phyloP scores from a whole-genome alignment of 108 stramenopile genomes.

The Nitzschia sp. region DNA sequence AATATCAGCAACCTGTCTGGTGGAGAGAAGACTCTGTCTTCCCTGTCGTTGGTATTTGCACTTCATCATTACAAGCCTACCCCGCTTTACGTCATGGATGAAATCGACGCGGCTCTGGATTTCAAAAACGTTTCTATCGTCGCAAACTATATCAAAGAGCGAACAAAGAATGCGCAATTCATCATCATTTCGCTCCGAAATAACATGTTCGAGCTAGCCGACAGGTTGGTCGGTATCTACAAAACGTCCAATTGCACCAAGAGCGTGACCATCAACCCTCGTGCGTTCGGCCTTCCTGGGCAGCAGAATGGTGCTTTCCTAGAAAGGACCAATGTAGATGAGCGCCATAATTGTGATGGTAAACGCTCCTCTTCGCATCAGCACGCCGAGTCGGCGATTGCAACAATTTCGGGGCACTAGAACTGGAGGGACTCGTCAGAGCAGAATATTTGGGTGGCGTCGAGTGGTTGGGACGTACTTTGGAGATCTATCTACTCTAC shows the following conservation, averaged over 20 bases:
- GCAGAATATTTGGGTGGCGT: too few species aligned
- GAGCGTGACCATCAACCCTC: conserved; percentile 95
- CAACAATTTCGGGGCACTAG: too few species aligned
- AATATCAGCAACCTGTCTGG: conserved; percentile 97
- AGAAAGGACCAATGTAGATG: not conserved
- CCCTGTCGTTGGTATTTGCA: conserved; percentile 98
- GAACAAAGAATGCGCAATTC: conserved; percentile 98
- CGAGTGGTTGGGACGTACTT: too few species aligned
- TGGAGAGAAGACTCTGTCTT: conserved; percentile 98
- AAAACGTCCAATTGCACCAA: conserved; percentile 97
- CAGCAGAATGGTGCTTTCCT: conserved; percentile 16
- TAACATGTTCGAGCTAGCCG: conserved; percentile 99
- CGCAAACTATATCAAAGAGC: conserved; percentile 99
- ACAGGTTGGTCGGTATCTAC: conserved; percentile 98
- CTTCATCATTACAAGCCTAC: conserved; percentile 99
- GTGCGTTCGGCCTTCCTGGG: conserved; percentile 21
- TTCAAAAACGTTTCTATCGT: conserved; percentile 99
- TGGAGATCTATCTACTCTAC: too few species aligned
- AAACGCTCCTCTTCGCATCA: too few species aligned
- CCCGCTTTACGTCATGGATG: conserved; percentile 99
- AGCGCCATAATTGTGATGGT: too few species aligned
- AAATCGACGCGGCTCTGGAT: conserved; percentile 99
- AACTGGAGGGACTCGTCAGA: too few species aligned
- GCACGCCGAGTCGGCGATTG: too few species aligned
- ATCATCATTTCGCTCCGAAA: conserved; percentile 98